Evolutionary conservation across 345 rosid species (phyloP), one percentile per base, ranked within the genome.

Genomic region (Eucalyptus grandis): DNA sequence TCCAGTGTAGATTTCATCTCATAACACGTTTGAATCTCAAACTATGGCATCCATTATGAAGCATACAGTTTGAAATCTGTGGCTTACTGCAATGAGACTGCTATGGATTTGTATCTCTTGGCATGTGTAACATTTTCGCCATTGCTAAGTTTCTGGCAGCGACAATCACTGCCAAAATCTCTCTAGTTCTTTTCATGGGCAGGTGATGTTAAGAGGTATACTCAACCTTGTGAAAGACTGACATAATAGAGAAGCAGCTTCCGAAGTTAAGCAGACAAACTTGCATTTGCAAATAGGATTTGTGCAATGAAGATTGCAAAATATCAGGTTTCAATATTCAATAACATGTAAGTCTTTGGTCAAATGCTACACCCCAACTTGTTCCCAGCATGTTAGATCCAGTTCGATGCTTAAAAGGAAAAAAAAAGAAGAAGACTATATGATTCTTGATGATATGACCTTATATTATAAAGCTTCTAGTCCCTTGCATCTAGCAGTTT

Each of bases 141-240:
- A 34, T 67, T 67, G 80, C 22, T 31, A 67, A 8, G 37, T n/a
- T 15, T 67, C 80, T n/a, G 12, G 80, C 80, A n/a, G 40, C 0
- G 6, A 67, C 21, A 67, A 67, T 67, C 43, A 31, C 80, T 31
- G 40, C 19, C 80, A 34, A 9, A 67, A 67, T 50, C 37, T 65
- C 37, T n/a, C 77, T n/a, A 65, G 77, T 65, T 65, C 37, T 65
- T n/a, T n/a, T n/a, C 77, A 65, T n/a, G 31, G 27, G 72, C 37
- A 7, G 77, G 37, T 65, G 19, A 30, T 14, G 16, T 14, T 34
- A 30, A 65, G 77, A n/a, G 3, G 37, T 34, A n/a, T 30, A n/a
- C 77, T 30, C 31, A 4, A 14, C 8, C 34, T 0, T 7, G 37
- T 6, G 72, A 65, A 65, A 30, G 72, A 65, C 34, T 0, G 37